Evolutionary conservation across 257 asterid species (phyloP), one percentile per base, ranked within the genome.

Genomic region (Plantago major): DNA sequence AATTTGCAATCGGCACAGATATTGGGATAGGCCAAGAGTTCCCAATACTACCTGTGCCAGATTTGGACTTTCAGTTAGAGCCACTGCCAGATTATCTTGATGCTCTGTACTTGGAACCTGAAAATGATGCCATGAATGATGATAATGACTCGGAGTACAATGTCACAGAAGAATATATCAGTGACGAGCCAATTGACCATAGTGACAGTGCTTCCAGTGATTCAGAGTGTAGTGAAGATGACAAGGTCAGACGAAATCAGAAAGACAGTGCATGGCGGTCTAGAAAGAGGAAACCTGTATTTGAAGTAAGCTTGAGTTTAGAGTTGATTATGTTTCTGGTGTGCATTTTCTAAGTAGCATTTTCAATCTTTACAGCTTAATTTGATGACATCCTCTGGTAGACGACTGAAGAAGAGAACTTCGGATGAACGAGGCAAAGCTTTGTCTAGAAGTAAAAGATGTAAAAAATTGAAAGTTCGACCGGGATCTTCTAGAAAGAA

Each of bases 61-160:
- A 93, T 80, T 77, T 89, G 80, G 94, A 89, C 60, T 64, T 70
- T 33, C 80, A 80, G 68, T 73, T 81, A 49, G 99, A 92, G 73
- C 97, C 97, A 46, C 77, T 81, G 59, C 96, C 96, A 10, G 99
- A 89, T 63, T 80, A 77, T 72, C 70, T 72, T 33, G 99, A 93
- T 80, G 85, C 95, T 53, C 75, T 89, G 82, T 79, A 66, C 63
- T 89, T 92, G 96, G 99, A 93, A 72, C 99, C 99, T 14, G 99
- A 93, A 80, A 86, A 75, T 70, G 99, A 85, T 62, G 82, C 52
- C 75, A 54, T 83, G 65, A 83, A 74, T 67, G 97, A 93, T 63
- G 99, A 93, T 73, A 89, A 89, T 63, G 99, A 92, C 76, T 92
- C 97, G 0, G 99, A 92, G 73, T 92, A 88, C 73, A 78, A 78